Evolutionary conservation across 331 rosid species (phyloP).

Genomic region (Rosa hybrid): DNA sequence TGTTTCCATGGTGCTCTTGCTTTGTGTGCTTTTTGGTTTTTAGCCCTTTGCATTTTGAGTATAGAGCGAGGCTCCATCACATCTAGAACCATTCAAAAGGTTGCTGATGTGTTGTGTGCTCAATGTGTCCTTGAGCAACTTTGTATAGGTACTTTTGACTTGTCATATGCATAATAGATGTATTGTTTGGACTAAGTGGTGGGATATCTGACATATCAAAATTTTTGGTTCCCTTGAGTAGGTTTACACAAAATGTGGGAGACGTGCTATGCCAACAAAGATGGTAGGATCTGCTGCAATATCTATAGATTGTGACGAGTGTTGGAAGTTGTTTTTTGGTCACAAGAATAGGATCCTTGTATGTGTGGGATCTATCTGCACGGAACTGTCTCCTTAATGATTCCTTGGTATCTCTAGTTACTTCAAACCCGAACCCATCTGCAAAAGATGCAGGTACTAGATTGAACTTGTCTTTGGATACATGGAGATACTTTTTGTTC

Average conservation of each 20-base stretch:
- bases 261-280: conserved; percentile 97
- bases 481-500: conserved; percentile 12
- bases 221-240: conserved; percentile 36
- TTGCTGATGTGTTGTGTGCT: too few species aligned
- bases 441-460: conserved; percentile 71
- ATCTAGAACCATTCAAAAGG: too few species aligned
- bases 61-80: too few species aligned
- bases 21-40: too few species aligned
- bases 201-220: neutral
- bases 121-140: too few species aligned
- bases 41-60: too few species aligned
- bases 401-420: conserved; percentile 71
- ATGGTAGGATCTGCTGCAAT: conserved; percentile 95
- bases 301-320: conserved; percentile 89
- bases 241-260: conserved; percentile 94
- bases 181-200: conserved; percentile 13
- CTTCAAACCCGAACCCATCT: conserved; percentile 56
- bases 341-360: conserved; percentile 81
- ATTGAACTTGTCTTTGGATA: conserved; percentile 2
- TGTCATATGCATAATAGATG: too few species aligned
- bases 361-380: conserved; percentile 82
- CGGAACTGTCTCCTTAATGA: conserved; percentile 78
- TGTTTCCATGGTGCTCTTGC: too few species aligned
- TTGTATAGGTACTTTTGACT: too few species aligned
- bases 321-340: conserved; percentile 92